Evolutionary conservation across 1,284 basidiomycete species (phyloP), one percentile per base, ranked within the genome.

Genomic region (Ceratobasidium sp.): DNA sequence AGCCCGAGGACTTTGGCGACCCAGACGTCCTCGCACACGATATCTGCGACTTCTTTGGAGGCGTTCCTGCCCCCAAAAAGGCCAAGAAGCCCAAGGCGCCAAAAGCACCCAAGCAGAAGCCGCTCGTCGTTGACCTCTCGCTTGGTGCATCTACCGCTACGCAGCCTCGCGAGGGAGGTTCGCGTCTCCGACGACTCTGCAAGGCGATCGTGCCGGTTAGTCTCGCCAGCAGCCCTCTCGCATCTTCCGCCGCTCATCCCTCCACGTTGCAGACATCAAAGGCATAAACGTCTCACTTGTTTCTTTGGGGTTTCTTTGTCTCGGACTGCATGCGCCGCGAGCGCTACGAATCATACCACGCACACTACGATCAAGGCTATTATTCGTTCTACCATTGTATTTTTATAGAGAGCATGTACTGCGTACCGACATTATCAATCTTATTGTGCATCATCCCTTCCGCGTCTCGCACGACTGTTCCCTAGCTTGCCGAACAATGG

Each of bases 381-480:
- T 69, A 69, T 69, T 69, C 64, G 64, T 69, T 69, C 64, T 69
- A 44, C 28, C 64, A 69, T 40, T 69, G 64, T 69, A 69, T 69
- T 58, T 59, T 69, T 69, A 69, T 69, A 69, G 64, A 69, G 64
- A 58, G 51, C 53, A 58, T 69, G 64, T 69, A 69, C 53, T 56
- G 53, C 64, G 40, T 69, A 69, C 64, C 64, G 58, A 48, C 21
- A 58, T 69, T 30, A 66, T 66, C 51, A 53, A 58, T 4, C 40
- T 30, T 46, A 54, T 69, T 69, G n/a, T 69, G 33, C 12, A 58
- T 44, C 36, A 25, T 60, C 53, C 25, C 25, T 51, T 67, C 23
- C n/a, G 23, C 30, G 21, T 21, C 38, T 42, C 38, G n/a, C 7
- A 44, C 58, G n/a, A 23, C 23, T 9, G 36, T 60, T 25, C 16